Evolutionary conservation across 177 flowering plant species (phyloP).

Genomic region (Vitis hybrid): DNA sequence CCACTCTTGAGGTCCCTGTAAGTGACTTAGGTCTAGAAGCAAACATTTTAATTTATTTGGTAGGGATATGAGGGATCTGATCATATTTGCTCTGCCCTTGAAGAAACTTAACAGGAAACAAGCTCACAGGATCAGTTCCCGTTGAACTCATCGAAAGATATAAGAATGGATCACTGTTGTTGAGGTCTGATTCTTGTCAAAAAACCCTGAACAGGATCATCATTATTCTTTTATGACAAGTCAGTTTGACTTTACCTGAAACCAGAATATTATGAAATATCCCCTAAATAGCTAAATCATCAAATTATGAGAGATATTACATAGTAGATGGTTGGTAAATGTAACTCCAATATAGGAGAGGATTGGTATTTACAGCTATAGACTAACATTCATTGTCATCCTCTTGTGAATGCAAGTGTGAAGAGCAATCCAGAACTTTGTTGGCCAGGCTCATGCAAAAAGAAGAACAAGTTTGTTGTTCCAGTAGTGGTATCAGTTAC

Average conservation of each 20-base stretch:
- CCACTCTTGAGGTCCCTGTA: slow-evolving; percentile 25
- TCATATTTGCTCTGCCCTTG: background rate
- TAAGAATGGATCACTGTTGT: slow-evolving; percentile 3
- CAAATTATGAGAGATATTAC: too few species aligned
- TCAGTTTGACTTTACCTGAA: too few species aligned
- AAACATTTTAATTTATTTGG: background rate
- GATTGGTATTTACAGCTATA: too few species aligned
- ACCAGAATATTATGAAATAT: too few species aligned
- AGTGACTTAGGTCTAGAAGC: slow-evolving; percentile 4
- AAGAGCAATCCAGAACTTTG: too few species aligned
- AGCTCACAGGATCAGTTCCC: slow-evolving; percentile 26
- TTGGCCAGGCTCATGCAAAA: background rate
- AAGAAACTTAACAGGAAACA: slow-evolving; percentile 23
- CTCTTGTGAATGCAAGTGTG: too few species aligned
- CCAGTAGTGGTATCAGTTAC: slow-evolving; percentile 13
- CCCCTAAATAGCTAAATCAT: too few species aligned
- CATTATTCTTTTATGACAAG: too few species aligned
- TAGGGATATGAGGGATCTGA: background rate
- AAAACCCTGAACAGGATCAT: too few species aligned
- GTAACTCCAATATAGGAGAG: too few species aligned
- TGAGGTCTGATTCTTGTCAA: slow-evolving; percentile 1
- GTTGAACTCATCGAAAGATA: slow-evolving; percentile 10
- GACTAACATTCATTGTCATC: too few species aligned
- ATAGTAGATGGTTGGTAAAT: too few species aligned
- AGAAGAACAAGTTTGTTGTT: slow-evolving; percentile 13